Evolutionary conservation across 108 stramenopile species (phyloP), one percentile per base, ranked within the genome.

Genomic region (Stephanodiscus triporus): DNA sequence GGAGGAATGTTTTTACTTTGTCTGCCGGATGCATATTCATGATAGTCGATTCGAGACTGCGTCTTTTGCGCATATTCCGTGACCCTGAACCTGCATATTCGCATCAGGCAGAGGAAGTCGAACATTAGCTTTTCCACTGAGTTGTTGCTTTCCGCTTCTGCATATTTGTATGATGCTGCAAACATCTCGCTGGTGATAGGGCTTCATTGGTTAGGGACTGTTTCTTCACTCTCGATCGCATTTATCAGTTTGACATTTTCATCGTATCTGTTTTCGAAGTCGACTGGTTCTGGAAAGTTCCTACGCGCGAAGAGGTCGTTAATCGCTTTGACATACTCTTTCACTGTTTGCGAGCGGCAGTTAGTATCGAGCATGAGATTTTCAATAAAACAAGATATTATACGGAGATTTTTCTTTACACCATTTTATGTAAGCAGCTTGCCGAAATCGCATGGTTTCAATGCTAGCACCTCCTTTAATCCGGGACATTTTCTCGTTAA

Each of bases 361-460:
- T 56, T 11, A 11, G 20, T 22, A 2, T 56, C 23, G 4, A 2
- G 9, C 9, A 56, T 11, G 20, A 56, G 26, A 5, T 56, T 20
- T 56, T 56, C 4, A 22, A 56, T 3, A 26, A 56, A 56, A 8
- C 24, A 56, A 2, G 23, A 2, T 23, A 26, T 24, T 6, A 24
- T 56, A 2, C 11, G 23, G 9, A 2, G 20, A 2, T 24, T 24
- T 56, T 26, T 11, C 11, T 8, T 56, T 56, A 11, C 23, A 24
- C 24, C 55, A 51, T 4, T 24, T 53, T 27, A 67, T 4, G 27
- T 53, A 67, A 27, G 26, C 24, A 67, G 59, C 70, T 72, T 72
- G 70, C 70, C 70, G 0, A 72, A 47, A 62, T 42, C 70, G 49
- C 2, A 0, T 2, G 14, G 70, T 72, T 58, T 36, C 60, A 61